Base-by-base conservation (phyloP, 805 yeast species). In the Ogataea wickerhamii region DNA sequence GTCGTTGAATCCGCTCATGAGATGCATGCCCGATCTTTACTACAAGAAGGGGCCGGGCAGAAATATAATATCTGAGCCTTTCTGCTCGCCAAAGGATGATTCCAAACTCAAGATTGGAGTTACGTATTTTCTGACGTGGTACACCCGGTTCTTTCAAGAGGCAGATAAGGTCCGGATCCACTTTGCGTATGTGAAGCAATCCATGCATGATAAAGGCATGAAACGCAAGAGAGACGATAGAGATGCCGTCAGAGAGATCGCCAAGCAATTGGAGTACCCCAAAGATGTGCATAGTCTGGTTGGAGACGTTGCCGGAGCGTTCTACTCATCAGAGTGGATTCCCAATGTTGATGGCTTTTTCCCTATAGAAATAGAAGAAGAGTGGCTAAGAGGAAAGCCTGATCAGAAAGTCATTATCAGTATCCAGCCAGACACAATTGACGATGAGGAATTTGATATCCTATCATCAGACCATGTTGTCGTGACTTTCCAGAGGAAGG, bases 21-120 rank as follows among this genome's bases (percentile, higher is more conserved):
- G 96, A 63, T 87, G 96, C 64, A 84, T 88, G 4, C 96, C 96
- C 2, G 82, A 82, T 37, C 63, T 74, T 33, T 87, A 84, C 56
- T 70, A 66, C 52, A 73, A 70, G 48, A 82, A 80, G 55, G 91
- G 89, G 6, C 42, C 67, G 25, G 80, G 78, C 21, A 77, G 78
- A 48, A 61, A 66, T 44, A 57, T 62, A 13, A 51, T 65, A 1
- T 74, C 87, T 27, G 93, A 69, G 36, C 96, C 96, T n/a, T 85
- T 87, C 60, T 87, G 96, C 60, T 74, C 85, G 16, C 96, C 96
- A 10, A 68, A 66, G 23, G 89, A 83, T 51, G 72, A 78, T 41
- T 51, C 70, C 10, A 69, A 65, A 27, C 67, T 84, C 63, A 71
- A 73, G 46, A 59, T 74, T 41, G 95, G 73, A 22, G 63, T 71